A percentile compares a stretch with the other conserved stretches of the same genome.
Conservation (phyloP, 495 filamentous ascomycete genomes). For the Penicillium macrosclerotiorum region DNA sequence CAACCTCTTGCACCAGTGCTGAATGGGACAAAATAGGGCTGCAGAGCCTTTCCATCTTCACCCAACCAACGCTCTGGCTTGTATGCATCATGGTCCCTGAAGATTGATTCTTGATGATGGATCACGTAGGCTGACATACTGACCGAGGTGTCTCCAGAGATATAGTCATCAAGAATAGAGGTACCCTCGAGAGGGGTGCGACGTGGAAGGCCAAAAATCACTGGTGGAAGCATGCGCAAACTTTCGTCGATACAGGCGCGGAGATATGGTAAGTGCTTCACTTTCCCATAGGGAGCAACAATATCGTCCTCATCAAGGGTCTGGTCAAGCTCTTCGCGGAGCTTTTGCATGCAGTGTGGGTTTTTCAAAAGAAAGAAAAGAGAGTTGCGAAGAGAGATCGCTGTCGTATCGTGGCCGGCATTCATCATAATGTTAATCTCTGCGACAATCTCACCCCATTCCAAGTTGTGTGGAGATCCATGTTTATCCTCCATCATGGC, state of each 20-base stretch:
- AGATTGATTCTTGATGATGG: constrained; percentile 22
- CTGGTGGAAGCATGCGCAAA: constrained; percentile 3
- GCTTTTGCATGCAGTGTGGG: constrained; percentile 43
- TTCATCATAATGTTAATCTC: constrained; percentile 41
- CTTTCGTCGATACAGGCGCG: constrained; percentile 9
- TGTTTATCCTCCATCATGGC: constrained; percentile 49
- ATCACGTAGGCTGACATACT: constrained; percentile 9
- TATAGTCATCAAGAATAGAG: constrained; percentile 19
- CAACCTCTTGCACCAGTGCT: constrained; percentile 38
- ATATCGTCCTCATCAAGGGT: constrained; percentile 30
- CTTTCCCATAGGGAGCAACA: constrained; percentile 7
- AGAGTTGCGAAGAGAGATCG: constrained; percentile 42
- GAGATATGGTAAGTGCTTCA: constrained; percentile 7
- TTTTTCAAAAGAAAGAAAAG: constrained; percentile 54
- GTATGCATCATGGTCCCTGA: constrained; percentile 20
- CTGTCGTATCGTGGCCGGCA: constrained; percentile 53
- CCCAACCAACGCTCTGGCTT: constrained; percentile 33
- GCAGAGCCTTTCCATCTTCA: constrained; percentile 28
- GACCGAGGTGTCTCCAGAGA: constrained; percentile 1
- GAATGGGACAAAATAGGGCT: constrained; percentile 40
- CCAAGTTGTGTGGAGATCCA: constrained; percentile 23
- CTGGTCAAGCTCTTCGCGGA: constrained; percentile 53
- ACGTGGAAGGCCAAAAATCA: constrained; percentile 2
- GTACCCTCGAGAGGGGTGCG: constrained; percentile 20
- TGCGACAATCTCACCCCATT: constrained; percentile 25